These are phyloP conservation scores for Dactylellina leptospora DNA, from an alignment of 2,329 filamentous ascomycete species.

Conservation along the genomic window DNA sequence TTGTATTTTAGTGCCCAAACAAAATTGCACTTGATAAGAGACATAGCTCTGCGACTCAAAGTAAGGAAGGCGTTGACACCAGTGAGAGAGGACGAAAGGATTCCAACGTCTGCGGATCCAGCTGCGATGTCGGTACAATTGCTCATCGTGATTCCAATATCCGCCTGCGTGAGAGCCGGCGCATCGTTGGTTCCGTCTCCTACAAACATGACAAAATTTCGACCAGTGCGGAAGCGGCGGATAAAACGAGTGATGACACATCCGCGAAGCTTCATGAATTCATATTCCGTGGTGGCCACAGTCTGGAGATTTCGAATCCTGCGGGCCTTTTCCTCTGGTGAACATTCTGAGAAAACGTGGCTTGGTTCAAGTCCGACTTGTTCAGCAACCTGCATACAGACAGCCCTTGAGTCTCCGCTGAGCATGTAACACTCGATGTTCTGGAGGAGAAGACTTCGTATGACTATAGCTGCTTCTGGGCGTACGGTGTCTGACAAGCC, in stretches of 20 bases:
- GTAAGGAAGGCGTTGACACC: slow-evolving; percentile 70
- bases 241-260: slow-evolving; percentile 14
- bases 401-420: slow-evolving; percentile 67
- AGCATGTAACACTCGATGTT: slow-evolving; percentile 66
- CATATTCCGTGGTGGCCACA: slow-evolving; percentile 5
- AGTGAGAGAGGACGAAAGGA: slow-evolving; percentile 67
- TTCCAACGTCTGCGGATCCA: slow-evolving; percentile 73
- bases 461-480: slow-evolving; percentile 62
- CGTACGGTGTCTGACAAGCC: slow-evolving; percentile 65
- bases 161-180: slow-evolving; percentile 74
- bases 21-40: slow-evolving; percentile 73
- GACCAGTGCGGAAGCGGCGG: slow-evolving; percentile 56
- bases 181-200: slow-evolving; percentile 87
- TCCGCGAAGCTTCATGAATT: slow-evolving; percentile 8
- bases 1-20: slow-evolving; percentile 77
- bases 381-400: slow-evolving; percentile 64
- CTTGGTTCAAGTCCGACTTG: slow-evolving; percentile 60
- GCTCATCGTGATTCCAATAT: slow-evolving; percentile 75
- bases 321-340: slow-evolving; percentile 65
- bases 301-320: slow-evolving; percentile 22
- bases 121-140: slow-evolving; percentile 72
- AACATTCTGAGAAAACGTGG: slow-evolving; percentile 63
- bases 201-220: slow-evolving; percentile 69
- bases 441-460: slow-evolving; percentile 63
- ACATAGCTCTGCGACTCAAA: slow-evolving; percentile 61